Base-by-base conservation (phyloP, 805 yeast species). In the Zygoascus flipseniorum region DNA sequence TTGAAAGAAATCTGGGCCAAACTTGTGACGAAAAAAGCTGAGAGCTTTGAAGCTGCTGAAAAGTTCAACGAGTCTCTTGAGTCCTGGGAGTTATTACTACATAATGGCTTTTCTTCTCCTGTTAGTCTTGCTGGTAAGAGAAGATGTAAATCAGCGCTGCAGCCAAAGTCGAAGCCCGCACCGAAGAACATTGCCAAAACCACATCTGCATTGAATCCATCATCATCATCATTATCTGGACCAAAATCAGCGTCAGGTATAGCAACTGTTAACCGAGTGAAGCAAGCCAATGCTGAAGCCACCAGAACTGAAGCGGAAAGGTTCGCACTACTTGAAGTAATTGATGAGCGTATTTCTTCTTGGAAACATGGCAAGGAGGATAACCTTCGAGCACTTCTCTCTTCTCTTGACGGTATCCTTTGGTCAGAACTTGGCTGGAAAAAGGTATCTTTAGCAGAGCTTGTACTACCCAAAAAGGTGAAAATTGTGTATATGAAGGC, bases 391-490 rank as follows among this genome's bases (percentile, higher is more conserved):
- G 85, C 85, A 1, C 73, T 93, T 53, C 72, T 93, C 32, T 76
- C 89, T 1, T 77, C 89, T 2, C 70, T 93, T 53, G 82, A 86
- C 39, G 67, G 70, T 1, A 76, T 93, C 16, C 69, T 93, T 13
- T 81, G 87, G 81, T 82, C 86, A 11, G 80, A 76, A 47, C 58
- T 78, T 1, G 76, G 78, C 42, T 86, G 93, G 95, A 77, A 77
- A 57, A 73, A 77, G 16, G 83, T 89, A 5, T 67, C 82, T 1
- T 68, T 85, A 63, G 76, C 83, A 3, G 97, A 92, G 53, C 72
- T 93, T 55, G 93, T 93, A 55, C 72, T 90, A 58, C 92, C 95
- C 18, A 90, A 89, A 61, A 89, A 86, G 66, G 97, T 89, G 41
- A 92, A 92, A 66, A 72, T 92, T 39, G 74, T 75, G 18, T 93